Percentiles rank a stretch among this genome's conserved stretches.
phyloP scores from a whole-genome alignment of 192 early-diverging fungal genomes.

The Gonapodya prolifera region DNA sequence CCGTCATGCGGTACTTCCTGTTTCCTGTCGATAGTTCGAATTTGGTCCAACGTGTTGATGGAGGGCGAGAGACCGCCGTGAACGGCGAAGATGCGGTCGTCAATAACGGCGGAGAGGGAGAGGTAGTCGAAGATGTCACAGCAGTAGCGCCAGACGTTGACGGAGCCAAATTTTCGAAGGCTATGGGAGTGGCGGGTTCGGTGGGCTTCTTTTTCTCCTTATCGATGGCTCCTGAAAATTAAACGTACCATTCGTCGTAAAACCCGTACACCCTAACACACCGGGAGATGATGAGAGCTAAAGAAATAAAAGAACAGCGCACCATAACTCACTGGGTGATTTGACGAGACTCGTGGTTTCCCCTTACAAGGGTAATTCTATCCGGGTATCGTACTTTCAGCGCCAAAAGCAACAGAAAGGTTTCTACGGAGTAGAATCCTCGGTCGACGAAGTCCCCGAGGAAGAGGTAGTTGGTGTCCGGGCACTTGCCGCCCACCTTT shows the following conservation, averaged over 20 bases:
- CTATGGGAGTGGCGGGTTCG: neutral
- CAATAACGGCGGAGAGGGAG: constrained; percentile 85
- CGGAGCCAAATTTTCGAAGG: constrained; percentile 88
- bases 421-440: constrained; percentile 93
- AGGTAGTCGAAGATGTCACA: constrained; percentile 97
- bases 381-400: constrained; percentile 90
- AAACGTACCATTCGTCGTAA: constrained; percentile 72
- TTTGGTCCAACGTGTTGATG: constrained; percentile 73
- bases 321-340: constrained; percentile 58
- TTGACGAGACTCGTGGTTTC: constrained; percentile 87
- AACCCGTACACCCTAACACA: constrained; percentile 88
- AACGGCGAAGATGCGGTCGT: constrained; percentile 87
- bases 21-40: constrained; percentile 12
- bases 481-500: constrained; percentile 85
- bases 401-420: constrained; percentile 85
- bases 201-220: neutral
- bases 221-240: neutral
- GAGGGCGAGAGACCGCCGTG: constrained; percentile 90
- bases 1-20: constrained; percentile 96
- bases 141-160: constrained; percentile 94
- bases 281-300: neutral
- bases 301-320: neutral
- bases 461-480: constrained; percentile 95
- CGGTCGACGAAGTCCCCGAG: constrained; percentile 98
- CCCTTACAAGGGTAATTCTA: constrained; percentile 82